Evolutionary conservation across 2,329 filamentous ascomycete genomes (phyloP).

Genomic region (Botrytis medusae): DNA sequence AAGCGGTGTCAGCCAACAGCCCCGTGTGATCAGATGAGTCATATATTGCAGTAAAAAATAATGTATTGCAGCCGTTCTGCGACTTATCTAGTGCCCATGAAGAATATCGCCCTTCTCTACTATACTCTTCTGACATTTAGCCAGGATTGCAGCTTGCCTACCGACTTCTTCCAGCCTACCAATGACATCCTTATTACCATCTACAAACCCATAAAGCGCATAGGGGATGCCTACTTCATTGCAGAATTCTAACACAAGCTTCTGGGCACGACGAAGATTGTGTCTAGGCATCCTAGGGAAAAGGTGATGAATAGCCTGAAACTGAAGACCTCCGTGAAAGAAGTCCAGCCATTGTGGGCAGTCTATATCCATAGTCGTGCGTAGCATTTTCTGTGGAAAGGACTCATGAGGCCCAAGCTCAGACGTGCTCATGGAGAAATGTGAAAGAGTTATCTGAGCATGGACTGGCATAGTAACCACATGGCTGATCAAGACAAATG

Average conservation of each 20-base stretch:
- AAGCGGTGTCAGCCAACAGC: background rate
- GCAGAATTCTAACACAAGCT: slow-evolving; percentile 77
- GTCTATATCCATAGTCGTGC: slow-evolving; percentile 92
- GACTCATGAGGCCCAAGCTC: slow-evolving; percentile 82
- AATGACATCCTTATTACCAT: slow-evolving; percentile 80
- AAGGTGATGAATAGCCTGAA: slow-evolving; percentile 85
- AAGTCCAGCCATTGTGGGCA: slow-evolving; percentile 87
- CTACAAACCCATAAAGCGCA: slow-evolving; percentile 79
- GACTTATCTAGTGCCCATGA: slow-evolving; percentile 21
- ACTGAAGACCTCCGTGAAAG: slow-evolving; percentile 84
- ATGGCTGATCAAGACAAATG: slow-evolving; percentile 78
- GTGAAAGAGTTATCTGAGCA: slow-evolving; percentile 85
- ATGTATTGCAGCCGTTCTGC: background rate
- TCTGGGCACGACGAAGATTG: slow-evolving; percentile 74
- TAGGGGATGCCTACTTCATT: slow-evolving; percentile 81
- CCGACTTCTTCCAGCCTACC: slow-evolving; percentile 74
- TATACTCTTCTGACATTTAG: slow-evolving; percentile 64
- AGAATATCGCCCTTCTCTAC: slow-evolving; percentile 39
- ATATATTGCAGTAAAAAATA: background rate
- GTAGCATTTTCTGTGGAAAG: slow-evolving; percentile 86
- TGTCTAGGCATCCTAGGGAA: slow-evolving; percentile 82
- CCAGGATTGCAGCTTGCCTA: slow-evolving; percentile 73
- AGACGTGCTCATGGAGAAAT: slow-evolving; percentile 90
- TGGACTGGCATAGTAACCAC: slow-evolving; percentile 79
- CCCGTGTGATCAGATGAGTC: background rate